Evolutionary conservation across 192 early-diverging fungal genomes (phyloP).

Genomic region (Entophlyctis luteolus): DNA sequence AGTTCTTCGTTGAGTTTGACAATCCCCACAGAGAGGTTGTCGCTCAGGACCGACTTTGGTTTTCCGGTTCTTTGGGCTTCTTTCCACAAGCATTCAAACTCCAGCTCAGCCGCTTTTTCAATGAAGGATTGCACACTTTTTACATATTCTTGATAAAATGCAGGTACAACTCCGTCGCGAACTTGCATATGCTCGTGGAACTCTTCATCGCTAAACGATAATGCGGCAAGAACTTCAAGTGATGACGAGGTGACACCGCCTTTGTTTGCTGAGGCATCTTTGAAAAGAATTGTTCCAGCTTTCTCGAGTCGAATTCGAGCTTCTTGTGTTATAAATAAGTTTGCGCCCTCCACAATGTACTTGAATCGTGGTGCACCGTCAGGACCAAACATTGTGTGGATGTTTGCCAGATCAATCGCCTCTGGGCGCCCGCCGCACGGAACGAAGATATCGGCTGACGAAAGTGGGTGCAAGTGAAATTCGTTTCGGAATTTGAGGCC

Average conservation of each 20-base stretch:
- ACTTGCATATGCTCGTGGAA: slow-evolving; percentile 90
- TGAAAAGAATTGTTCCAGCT: slow-evolving; percentile 90
- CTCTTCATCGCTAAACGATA: slow-evolving; percentile 88
- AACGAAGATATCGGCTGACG: slow-evolving; percentile 85
- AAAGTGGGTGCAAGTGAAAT: slow-evolving; percentile 86
- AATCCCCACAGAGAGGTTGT: slow-evolving; percentile 89
- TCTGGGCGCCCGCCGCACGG: slow-evolving; percentile 99
- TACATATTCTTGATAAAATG: slow-evolving; percentile 91
- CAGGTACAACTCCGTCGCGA: slow-evolving; percentile 67
- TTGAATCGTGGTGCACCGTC: slow-evolving; percentile 90
- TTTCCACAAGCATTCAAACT: slow-evolving; percentile 92
- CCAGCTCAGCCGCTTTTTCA: slow-evolving; percentile 88
- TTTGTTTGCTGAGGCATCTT: slow-evolving; percentile 99
- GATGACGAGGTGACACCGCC: slow-evolving; percentile 98
- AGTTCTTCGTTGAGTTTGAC: slow-evolving; percentile 90
- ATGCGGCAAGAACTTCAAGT: slow-evolving; percentile 93
- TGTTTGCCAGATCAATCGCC: slow-evolving; percentile 91
- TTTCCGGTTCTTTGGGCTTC: slow-evolving; percentile 76
- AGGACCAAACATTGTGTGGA: slow-evolving; percentile 67
- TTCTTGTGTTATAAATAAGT: slow-evolving; percentile 98
- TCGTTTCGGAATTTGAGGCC: slow-evolving; percentile 94
- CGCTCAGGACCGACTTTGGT: slow-evolving; percentile 81
- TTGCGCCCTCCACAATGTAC: slow-evolving; percentile 98
- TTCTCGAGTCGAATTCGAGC: slow-evolving; percentile 94
- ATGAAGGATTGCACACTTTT: slow-evolving; percentile 87